phyloP scores from a whole-genome alignment of 371 early-diverging fungal species.

The Mucor racemosus region DNA sequence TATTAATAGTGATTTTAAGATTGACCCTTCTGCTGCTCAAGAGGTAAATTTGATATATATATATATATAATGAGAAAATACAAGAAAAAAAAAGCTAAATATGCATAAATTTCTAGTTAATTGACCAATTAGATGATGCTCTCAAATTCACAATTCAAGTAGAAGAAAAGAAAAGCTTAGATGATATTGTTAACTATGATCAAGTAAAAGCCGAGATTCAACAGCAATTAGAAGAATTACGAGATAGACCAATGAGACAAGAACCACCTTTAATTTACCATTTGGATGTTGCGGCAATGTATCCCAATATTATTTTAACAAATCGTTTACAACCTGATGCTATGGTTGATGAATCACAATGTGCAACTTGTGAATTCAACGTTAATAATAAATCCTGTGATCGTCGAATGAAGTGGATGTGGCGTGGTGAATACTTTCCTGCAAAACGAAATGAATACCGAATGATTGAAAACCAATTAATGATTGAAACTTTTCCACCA shows the following conservation, averaged over 20 bases:
- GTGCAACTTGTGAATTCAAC: slow-evolving; percentile 97
- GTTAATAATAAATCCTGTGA: slow-evolving; percentile 89
- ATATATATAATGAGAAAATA: too few species aligned
- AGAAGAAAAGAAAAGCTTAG: slow-evolving; percentile 74
- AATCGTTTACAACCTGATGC: slow-evolving; percentile 99
- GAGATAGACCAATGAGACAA: slow-evolving; percentile 75
- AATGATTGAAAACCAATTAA: slow-evolving; percentile 90
- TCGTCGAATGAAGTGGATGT: slow-evolving; percentile 96
- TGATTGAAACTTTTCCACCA: slow-evolving; percentile 80
- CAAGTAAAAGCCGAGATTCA: slow-evolving; percentile 60
- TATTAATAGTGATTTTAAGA: slow-evolving; percentile 86
- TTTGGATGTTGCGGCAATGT: slow-evolving; percentile 99
- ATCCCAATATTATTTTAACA: slow-evolving; percentile 99
- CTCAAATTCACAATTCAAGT: slow-evolving; percentile 86
- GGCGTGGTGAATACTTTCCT: slow-evolving; percentile 97
- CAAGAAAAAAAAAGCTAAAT: not conserved
- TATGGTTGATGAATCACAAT: slow-evolving; percentile 89
- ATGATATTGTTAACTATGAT: slow-evolving; percentile 80
- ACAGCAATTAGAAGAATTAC: slow-evolving; percentile 62
- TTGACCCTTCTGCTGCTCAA: slow-evolving; percentile 80
- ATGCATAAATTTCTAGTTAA: slow-evolving; percentile 58
- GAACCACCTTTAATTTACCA: slow-evolving; percentile 97
- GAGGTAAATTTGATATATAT: slow-evolving; percentile 43
- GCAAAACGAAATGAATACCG: slow-evolving; percentile 90
- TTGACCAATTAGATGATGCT: slow-evolving; percentile 91